Evolutionary conservation across 352 stramenopile genomes (phyloP).

Genomic region (Phytophthora aleatoria): DNA sequence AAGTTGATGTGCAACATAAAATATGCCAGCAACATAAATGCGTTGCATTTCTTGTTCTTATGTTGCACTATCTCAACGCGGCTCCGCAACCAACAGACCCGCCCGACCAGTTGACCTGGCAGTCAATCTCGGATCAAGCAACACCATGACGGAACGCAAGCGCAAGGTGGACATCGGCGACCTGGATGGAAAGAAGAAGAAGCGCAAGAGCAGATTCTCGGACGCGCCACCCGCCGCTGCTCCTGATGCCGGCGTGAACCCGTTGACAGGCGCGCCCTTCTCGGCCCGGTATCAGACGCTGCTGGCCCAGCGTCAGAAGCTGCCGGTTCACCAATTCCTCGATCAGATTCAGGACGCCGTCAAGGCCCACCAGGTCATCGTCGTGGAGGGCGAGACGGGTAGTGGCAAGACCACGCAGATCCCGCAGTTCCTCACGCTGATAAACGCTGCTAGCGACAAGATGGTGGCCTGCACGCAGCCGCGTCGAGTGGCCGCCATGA

Average conservation of each 20-base stretch:
- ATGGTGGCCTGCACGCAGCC: conserved; percentile 98
- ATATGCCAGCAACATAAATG: not conserved
- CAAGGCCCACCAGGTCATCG: conserved; percentile 94
- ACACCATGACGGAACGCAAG: conserved; percentile 68
- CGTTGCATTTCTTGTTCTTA: not conserved
- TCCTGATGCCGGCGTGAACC: conserved; percentile 69
- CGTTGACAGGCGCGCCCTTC: conserved; percentile 90
- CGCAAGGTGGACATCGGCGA: conserved; percentile 69
- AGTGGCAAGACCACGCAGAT: conserved; percentile 97
- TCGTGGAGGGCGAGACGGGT: conserved; percentile 99
- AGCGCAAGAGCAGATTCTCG: conserved; percentile 85
- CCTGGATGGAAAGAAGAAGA: conserved; percentile 42
- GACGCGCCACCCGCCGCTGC: conserved; percentile 42
- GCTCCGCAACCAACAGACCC: conserved; percentile 15
- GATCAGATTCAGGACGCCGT: conserved; percentile 97
- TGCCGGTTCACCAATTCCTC: conserved; percentile 98
- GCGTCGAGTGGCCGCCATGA: conserved; percentile 97
- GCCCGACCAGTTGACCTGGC: conserved; percentile 10
- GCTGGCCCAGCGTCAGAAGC: conserved; percentile 92
- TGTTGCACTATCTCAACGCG: conserved; percentile 11
- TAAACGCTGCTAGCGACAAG: conserved; percentile 76
- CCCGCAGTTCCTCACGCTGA: conserved; percentile 92
- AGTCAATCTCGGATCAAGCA: conserved; percentile 16
- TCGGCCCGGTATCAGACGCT: conserved; percentile 93
- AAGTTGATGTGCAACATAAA: not conserved